phyloP scores from a whole-genome alignment of 805 yeast genomes.

The Schizosaccharomyces osmophilus region DNA sequence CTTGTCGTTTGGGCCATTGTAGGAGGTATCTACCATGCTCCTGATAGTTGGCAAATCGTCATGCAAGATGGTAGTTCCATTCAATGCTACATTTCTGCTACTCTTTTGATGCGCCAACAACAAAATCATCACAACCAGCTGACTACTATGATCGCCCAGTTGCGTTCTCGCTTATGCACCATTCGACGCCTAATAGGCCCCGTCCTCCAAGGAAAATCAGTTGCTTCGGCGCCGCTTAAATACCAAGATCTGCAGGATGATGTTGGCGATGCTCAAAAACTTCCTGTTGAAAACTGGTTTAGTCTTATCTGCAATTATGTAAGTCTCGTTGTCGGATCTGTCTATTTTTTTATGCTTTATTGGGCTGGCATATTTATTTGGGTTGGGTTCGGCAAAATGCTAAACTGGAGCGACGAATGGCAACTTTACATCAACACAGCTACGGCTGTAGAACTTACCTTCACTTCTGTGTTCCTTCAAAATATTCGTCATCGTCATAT shows the following conservation, averaged over 20 bases:
- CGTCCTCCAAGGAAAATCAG: not conserved
- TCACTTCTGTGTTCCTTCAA: conserved; percentile 18
- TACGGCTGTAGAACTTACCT: conserved; percentile 16
- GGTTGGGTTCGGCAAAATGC: conserved; percentile 16
- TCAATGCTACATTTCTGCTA: conserved; percentile 3
- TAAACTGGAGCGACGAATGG: conserved; percentile 17
- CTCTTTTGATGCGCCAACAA: conserved; percentile 6
- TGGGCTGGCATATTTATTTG: conserved; percentile 19
- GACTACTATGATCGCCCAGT: conserved; percentile 2
- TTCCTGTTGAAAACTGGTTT: conserved; percentile 12
- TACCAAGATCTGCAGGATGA: not conserved
- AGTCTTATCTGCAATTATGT: conserved; percentile 14
- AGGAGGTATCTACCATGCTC: conserved; percentile 2
- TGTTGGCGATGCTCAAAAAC: not conserved
- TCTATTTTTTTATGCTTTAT: conserved; percentile 14
- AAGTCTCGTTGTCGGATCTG: conserved; percentile 14
- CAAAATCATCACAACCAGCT: conserved; percentile 1
- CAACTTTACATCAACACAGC: conserved; percentile 22
- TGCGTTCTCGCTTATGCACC: conserved; percentile 4
- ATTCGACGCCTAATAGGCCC: conserved; percentile 2
- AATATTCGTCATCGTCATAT: conserved; percentile 20
- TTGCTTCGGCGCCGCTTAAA: not conserved
- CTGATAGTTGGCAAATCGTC: conserved; percentile 4
- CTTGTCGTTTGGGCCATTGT: conserved; percentile 5
- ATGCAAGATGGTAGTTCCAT: conserved; percentile 5